Evolutionary conservation across 305 asterid species (phyloP).

Genomic region (Monarda citriodora): DNA sequence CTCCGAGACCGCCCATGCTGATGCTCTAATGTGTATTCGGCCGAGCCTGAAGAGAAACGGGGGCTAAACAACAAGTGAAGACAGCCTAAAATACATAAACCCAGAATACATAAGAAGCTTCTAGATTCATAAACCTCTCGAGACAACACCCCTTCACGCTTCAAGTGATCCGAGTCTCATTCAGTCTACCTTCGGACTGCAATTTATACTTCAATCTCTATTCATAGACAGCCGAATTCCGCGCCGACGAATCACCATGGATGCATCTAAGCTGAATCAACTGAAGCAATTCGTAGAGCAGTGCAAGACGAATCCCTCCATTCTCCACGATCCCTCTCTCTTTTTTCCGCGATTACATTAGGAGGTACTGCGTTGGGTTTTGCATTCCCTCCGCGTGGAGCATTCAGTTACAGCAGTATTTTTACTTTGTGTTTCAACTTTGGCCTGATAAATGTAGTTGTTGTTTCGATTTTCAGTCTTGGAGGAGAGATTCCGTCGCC

Average conservation of each 20-base stretch:
- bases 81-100: too few species aligned
- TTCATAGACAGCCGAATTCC: background rate
- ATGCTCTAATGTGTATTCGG: too few species aligned
- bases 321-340: conserved; percentile 74
- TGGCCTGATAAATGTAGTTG: conserved; percentile 6
- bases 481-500: conserved; percentile 86
- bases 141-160: too few species aligned
- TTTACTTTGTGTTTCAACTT: background rate
- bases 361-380: conserved; percentile 45
- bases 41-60: too few species aligned
- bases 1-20: too few species aligned
- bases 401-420: background rate
- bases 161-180: too few species aligned
- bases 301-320: conserved; percentile 70
- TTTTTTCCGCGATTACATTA: conserved; percentile 80
- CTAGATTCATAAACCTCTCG: too few species aligned
- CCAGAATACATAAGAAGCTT: too few species aligned
- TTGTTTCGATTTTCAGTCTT: conserved; percentile 43
- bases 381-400: background rate
- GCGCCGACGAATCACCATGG: conserved; percentile 41
- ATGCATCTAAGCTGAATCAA: conserved; percentile 54
- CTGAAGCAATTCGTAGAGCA: conserved; percentile 62
- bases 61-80: too few species aligned
- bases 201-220: background rate
- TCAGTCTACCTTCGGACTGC: too few species aligned